Evolutionary conservation across 768 basidiomycete species (phyloP).

Genomic region (Obba rivulosa): DNA sequence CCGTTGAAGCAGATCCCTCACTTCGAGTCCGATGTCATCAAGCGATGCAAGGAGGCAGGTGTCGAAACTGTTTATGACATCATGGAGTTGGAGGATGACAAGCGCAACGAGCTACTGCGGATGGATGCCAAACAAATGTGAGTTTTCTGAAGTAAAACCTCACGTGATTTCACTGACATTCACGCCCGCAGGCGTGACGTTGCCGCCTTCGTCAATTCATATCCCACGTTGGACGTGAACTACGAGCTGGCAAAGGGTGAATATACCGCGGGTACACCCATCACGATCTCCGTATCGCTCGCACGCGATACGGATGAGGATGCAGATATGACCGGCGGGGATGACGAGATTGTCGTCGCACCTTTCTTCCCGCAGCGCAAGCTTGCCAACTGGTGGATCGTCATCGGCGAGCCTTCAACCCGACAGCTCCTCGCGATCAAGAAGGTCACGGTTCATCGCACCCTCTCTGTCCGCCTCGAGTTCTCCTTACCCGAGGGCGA

Average conservation of each 20-base stretch:
- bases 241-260: constrained; percentile 84
- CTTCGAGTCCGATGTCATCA: constrained; percentile 85
- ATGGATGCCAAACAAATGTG: constrained; percentile 88
- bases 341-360: constrained; percentile 83
- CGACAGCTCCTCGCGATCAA: constrained; percentile 82
- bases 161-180: neutral
- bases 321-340: constrained; percentile 50
- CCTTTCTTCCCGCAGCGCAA: constrained; percentile 90
- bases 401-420: constrained; percentile 80
- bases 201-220: constrained; percentile 93
- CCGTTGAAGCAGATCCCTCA: constrained; percentile 95
- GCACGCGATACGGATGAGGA: constrained; percentile 66
- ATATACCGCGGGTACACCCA: constrained; percentile 80
- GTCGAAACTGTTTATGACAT: constrained; percentile 94
- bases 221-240: constrained; percentile 91
- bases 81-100: constrained; percentile 97
- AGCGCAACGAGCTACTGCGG: constrained; percentile 73
- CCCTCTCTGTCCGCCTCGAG: constrained; percentile 80
- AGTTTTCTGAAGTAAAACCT: constrained; percentile 23
- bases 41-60: constrained; percentile 75
- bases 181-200: constrained; percentile 71
- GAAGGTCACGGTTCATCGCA: constrained; percentile 76
- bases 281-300: constrained; percentile 74
- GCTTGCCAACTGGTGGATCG: constrained; percentile 96
- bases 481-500: constrained; percentile 82